Percentiles rank a stretch among this genome's conserved stretches.
Evolutionary conservation across 768 basidiomycete species (phyloP).

Genomic region (Collybia sp.): DNA sequence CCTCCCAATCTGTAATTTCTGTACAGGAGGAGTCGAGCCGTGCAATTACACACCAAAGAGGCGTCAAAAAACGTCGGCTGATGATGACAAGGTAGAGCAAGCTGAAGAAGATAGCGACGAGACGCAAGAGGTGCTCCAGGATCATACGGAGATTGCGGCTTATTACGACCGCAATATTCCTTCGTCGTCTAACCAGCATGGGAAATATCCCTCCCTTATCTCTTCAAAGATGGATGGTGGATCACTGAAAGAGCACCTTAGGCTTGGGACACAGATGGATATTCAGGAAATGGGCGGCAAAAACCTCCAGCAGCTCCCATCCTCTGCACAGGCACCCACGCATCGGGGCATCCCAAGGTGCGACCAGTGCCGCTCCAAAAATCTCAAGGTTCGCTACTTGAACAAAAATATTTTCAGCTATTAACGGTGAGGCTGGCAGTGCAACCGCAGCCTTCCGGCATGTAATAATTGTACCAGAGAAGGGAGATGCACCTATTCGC

Average conservation of each 20-base stretch:
- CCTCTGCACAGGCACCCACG: constrained; percentile 51
- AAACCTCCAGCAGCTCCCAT: too few species aligned
- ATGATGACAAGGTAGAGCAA: constrained; percentile 2
- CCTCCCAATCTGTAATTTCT: constrained; percentile 68
- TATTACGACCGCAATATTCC: constrained; percentile 47
- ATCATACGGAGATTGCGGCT: constrained; percentile 20
- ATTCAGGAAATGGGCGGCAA: too few species aligned
- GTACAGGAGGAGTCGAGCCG: constrained; percentile 45
- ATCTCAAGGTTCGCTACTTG: constrained; percentile 51
- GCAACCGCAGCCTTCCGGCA: constrained; percentile 66
- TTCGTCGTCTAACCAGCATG: constrained; percentile 17
- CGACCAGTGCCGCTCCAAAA: constrained; percentile 62
- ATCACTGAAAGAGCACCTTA: too few species aligned
- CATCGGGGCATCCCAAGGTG: constrained; percentile 73
- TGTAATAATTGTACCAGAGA: constrained; percentile 63
- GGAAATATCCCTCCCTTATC: too few species aligned
- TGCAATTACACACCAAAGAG: constrained; percentile 77
- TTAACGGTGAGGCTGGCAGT: constrained; percentile 32
- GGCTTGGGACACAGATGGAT: too few species aligned
- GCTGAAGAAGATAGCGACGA: too few species aligned
- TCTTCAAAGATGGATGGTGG: too few species aligned
- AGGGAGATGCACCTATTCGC: constrained; percentile 64
- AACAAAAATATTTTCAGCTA: constrained; percentile 1
- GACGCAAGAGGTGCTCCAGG: constrained; percentile 1
- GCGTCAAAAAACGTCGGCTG: constrained; percentile 45